These are phyloP conservation scores for Solanum neorickii DNA, from an alignment of 257 asterid species.

Conservation along the genomic window DNA sequence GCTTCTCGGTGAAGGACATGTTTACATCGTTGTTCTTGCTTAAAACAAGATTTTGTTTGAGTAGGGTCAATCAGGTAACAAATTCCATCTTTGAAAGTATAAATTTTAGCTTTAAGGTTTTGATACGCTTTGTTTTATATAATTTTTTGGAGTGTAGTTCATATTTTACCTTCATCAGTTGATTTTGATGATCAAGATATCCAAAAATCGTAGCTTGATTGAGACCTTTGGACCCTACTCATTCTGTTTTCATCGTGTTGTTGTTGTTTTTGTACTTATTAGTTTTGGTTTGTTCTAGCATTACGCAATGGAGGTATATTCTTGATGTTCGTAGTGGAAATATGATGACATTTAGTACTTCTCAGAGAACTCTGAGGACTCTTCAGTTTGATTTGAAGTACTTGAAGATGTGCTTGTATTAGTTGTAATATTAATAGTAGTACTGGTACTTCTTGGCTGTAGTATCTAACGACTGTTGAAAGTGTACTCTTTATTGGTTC, in stretches of 20 bases:
- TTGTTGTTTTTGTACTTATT: not conserved
- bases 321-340: conserved; percentile 17
- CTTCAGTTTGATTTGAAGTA: conserved; percentile 20
- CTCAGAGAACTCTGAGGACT: conserved; percentile 5
- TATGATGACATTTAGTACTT: conserved; percentile 19
- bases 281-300: conserved; percentile 4
- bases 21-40: no score
- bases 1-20: no score
- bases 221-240: conserved; percentile 35
- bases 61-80: no score
- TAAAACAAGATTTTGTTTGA: no score
- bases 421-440: not conserved
- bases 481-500: conserved; percentile 27
- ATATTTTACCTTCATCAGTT: no score
- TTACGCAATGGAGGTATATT: conserved; percentile 35
- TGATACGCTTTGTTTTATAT: no score
- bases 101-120: no score
- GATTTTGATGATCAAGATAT: conserved; percentile 15
- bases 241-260: conserved; percentile 10
- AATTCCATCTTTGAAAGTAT: no score
- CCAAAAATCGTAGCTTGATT: conserved; percentile 39
- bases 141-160: no score
- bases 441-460: conserved; percentile 46
- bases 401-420: conserved; percentile 41
- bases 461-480: conserved; percentile 20